Evolutionary conservation across 2,329 filamentous ascomycete species (phyloP), one percentile per base, ranked within the genome.

Genomic region (Chaetomiaceae sp.): DNA sequence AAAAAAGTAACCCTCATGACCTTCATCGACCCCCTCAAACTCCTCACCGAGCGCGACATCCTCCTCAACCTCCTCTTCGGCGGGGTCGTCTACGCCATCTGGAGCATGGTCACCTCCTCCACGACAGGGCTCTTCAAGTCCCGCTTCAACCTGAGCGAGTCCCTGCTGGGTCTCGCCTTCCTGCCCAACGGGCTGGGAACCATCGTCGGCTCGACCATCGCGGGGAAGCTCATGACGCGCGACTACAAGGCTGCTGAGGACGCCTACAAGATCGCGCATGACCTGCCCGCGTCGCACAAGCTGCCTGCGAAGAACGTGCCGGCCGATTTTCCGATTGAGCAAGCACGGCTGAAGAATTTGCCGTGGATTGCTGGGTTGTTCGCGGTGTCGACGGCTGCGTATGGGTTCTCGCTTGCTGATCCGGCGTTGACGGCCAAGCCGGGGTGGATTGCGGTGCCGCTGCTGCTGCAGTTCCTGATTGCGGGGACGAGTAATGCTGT

Each of bases 211-310:
- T 45, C 43, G 14, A 34, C 43, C 43, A 45, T 45, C 6, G 43
- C 43, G 29, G 43, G 43, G 29, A 45, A 45, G 43, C 43, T 45
- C 43, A 45, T 45, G 43, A 45, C 43, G 23, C 43, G 43, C 29
- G 43, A 45, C 23, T 45, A 34, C 43, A 34, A 34, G n/a, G 43
- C 43, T 34, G 43, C 43, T n/a, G 43, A 45, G 43, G 27, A 9
- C 27, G 43, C 43, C 27, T 45, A 45, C 29, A 34, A 34, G 27
- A 23, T 34, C 17, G 29, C 43, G 34, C 34, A 45, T 29, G 34
- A 45, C 27, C 43, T 45, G 27, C 27, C 27, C 29, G 17, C 43
- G 19, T 22, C 27, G 27, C 19, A 45, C 29, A 45, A 45, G 43
- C 43, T 45, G 17, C 29, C 43, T 11, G 43, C 43, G 17, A 45